phyloP scores from a whole-genome alignment of 306 rosid species.

The Lablab purpureus region DNA sequence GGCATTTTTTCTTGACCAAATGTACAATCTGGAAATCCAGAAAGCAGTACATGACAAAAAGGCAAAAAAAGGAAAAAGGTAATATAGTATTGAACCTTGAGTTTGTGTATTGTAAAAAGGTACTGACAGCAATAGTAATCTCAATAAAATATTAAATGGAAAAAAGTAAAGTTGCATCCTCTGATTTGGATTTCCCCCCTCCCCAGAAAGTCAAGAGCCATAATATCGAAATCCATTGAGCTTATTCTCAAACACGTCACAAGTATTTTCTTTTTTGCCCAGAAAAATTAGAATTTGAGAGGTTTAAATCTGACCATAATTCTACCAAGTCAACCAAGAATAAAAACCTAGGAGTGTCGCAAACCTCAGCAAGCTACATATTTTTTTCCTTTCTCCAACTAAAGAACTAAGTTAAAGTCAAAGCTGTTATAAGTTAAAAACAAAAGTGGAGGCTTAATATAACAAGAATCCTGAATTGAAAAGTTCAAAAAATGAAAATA shows the following conservation, averaged over 20 bases:
- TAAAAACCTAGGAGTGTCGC: conserved; percentile 9
- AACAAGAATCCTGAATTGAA: conserved; percentile 30
- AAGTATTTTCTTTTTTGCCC: neutral
- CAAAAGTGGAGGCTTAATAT: conserved; percentile 22
- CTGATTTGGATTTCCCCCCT: conserved; percentile 21
- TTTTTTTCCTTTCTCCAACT: conserved; percentile 24
- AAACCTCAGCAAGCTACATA: conserved; percentile 4
- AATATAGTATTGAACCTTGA: conserved; percentile 13
- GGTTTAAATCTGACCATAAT: conserved; percentile 18
- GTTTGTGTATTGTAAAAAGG: conserved; percentile 7
- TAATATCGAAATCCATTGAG: neutral
- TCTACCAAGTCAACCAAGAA: conserved; percentile 29
- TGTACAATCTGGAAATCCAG: conserved; percentile 73
- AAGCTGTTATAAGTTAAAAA: neutral
- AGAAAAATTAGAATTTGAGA: neutral
- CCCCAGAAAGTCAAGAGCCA: conserved; percentile 20
- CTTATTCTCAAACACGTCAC: conserved; percentile 7
- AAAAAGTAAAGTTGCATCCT: neutral
- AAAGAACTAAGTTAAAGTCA: conserved; percentile 20
- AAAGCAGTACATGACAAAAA: conserved; percentile 12
- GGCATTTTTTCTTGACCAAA: conserved; percentile 73
- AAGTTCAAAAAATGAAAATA: conserved; percentile 11
- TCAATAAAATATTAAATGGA: conserved; percentile 14
- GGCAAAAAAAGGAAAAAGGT: conserved; percentile 15
- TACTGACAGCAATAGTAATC: conserved; percentile 4